Percentiles rank a stretch among this genome's conserved stretches.
Conservation (phyloP, 306 rosid species). For the Clitoria ternatea region DNA sequence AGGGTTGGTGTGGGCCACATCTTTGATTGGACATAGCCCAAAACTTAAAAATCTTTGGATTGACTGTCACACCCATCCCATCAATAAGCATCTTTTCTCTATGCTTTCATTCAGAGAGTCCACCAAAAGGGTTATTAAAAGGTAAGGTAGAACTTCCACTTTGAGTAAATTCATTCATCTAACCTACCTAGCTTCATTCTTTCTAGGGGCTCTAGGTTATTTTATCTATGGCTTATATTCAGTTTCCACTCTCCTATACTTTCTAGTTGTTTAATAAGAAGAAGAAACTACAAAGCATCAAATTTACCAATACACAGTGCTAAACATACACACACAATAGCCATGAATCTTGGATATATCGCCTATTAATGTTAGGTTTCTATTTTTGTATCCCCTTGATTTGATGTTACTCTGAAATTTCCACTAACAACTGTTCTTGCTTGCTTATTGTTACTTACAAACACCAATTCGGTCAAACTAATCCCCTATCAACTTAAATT, state of each 20-base stretch:
- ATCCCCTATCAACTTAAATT: background rate
- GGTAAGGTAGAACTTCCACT: conserved; percentile 30
- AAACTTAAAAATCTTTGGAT: conserved; percentile 33
- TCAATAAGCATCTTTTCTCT: conserved; percentile 33
- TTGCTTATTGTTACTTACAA: background rate
- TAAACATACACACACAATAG: conserved; percentile 8
- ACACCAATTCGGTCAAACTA: conserved; percentile 14
- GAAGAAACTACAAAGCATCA: conserved; percentile 20
- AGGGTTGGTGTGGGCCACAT: conserved; percentile 20
- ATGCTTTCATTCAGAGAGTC: conserved; percentile 25
- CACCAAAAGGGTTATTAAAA: conserved; percentile 36
- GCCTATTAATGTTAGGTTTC: conserved; percentile 8
- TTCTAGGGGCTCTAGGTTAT: conserved; percentile 4
- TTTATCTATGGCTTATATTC: conserved; percentile 22
- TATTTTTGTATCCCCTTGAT: conserved; percentile 24
- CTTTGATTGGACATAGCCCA: conserved; percentile 42
- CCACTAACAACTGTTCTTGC: conserved; percentile 1
- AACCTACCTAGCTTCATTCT: background rate
- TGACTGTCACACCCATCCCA: conserved; percentile 35
- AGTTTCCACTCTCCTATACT: conserved; percentile 25
- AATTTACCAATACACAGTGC: background rate
- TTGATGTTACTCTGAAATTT: conserved; percentile 35
- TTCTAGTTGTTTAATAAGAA: conserved; percentile 33
- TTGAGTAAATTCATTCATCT: conserved; percentile 23
- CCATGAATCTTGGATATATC: conserved; percentile 25